Conservation (phyloP, 306 rosid species). For the Trichosanthes cucumerina region DNA sequence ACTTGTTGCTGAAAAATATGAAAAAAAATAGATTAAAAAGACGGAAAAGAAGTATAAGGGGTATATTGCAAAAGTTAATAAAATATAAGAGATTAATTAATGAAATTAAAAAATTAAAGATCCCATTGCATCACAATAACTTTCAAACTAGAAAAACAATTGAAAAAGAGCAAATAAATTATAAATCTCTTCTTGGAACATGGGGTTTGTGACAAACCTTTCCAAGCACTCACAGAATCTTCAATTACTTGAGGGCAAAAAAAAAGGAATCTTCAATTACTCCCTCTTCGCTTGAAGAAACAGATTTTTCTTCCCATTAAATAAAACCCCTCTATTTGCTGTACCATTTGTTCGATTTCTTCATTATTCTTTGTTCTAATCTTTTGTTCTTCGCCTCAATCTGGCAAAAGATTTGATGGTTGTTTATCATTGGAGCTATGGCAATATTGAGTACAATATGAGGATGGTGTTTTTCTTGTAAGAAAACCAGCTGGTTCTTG, state of each 20-base stretch:
- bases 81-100: no score
- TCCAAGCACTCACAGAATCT: conserved; percentile 52
- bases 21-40: no score
- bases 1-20: no score
- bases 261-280: conserved; percentile 17
- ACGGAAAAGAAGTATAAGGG: no score
- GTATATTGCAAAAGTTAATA: no score
- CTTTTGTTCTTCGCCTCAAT: neutral
- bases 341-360: conserved; percentile 1
- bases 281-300: conserved; percentile 20
- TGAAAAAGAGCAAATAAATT: neutral
- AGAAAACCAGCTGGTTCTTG: no score
- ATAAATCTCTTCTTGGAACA: conserved; percentile 43
- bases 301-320: conserved; percentile 14
- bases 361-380: conserved; percentile 12
- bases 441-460: neutral
- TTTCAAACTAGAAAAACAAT: neutral
- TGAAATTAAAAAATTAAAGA: no score
- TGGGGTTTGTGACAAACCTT: conserved; percentile 41
- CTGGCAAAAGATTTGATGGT: neutral
- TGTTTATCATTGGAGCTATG: neutral
- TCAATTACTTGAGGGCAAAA: neutral
- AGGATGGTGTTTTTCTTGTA: neutral
- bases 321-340: neutral
- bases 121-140: neutral